phyloP scores from a whole-genome alignment of 192 early-diverging fungal species.

The Ambispora gerdemannii region DNA sequence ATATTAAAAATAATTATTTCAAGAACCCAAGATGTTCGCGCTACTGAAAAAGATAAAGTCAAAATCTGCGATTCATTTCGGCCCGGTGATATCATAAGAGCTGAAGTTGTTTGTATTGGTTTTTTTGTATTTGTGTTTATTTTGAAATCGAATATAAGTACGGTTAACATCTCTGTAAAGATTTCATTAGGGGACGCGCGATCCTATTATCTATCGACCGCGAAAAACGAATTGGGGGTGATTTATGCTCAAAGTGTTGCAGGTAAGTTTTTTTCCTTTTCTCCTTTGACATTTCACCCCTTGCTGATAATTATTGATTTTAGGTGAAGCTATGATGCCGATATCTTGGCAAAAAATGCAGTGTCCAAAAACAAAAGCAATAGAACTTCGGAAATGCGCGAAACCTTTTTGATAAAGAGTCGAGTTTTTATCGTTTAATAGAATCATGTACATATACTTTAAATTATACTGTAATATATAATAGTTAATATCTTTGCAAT shows the following conservation, averaged over 20 bases:
- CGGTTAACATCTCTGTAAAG: slow-evolving; percentile 54
- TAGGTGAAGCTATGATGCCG: slow-evolving; percentile 77
- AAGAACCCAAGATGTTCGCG: slow-evolving; percentile 87
- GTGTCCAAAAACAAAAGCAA: slow-evolving; percentile 79
- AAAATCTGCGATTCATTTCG: slow-evolving; percentile 87
- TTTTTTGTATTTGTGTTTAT: not conserved
- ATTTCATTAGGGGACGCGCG: slow-evolving; percentile 92
- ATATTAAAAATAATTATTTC: not conserved
- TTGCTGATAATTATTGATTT: not conserved
- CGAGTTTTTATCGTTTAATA: too few species aligned
- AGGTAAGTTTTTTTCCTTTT: slow-evolving; percentile 44
- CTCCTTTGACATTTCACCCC: not conserved
- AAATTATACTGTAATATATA: too few species aligned
- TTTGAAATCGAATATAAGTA: slow-evolving; percentile 21
- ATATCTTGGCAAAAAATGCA: slow-evolving; percentile 99
- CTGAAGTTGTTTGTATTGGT: slow-evolving; percentile 62
- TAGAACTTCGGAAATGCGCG: slow-evolving; percentile 94
- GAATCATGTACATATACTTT: too few species aligned
- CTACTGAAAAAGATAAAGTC: slow-evolving; percentile 92
- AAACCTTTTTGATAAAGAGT: slow-evolving; percentile 66
- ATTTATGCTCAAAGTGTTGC: slow-evolving; percentile 86
- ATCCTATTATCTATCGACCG: slow-evolving; percentile 88
- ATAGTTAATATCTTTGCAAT: too few species aligned
- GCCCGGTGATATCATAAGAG: slow-evolving; percentile 90
- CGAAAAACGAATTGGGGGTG: slow-evolving; percentile 90